Evolutionary conservation across 768 basidiomycete species (phyloP).

Genomic region (Termitomyces sp.): DNA sequence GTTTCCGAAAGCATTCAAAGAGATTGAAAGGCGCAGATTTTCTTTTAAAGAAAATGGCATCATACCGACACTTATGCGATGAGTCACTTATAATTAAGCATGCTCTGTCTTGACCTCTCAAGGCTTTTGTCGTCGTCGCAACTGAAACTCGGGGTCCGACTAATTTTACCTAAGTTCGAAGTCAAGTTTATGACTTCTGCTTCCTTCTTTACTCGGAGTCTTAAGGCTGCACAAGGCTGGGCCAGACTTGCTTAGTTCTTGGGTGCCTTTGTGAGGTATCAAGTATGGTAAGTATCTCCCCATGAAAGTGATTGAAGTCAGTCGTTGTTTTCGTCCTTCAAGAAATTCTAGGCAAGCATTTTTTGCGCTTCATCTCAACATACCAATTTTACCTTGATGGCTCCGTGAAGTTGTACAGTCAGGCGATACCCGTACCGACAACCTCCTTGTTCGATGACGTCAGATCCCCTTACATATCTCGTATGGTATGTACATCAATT

Average conservation of each 20-base stretch:
- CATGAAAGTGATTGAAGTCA: no score
- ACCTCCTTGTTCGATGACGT: neutral
- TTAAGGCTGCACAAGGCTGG: neutral
- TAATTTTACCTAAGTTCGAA: neutral
- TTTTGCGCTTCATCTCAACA: no score
- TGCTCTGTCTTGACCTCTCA: neutral
- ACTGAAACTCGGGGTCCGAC: neutral
- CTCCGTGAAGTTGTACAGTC: no score
- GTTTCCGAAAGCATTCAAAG: neutral
- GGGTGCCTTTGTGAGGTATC: no score
- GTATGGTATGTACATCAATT: no score
- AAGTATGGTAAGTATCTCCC: no score
- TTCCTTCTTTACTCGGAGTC: neutral
- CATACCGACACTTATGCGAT: neutral
- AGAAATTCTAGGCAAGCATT: no score
- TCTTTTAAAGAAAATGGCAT: neutral
- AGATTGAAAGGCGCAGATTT: neutral
- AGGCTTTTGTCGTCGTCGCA: neutral
- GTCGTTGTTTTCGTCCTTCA: no score
- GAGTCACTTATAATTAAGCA: no score
- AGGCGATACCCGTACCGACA: no score
- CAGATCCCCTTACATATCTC: neutral
- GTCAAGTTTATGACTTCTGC: neutral
- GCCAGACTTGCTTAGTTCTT: neutral
- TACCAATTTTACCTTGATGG: no score